These are phyloP conservation scores for Paradendryphiella salina DNA, from an alignment of 2,329 filamentous ascomycete genomes.

Conservation along the genomic window DNA sequence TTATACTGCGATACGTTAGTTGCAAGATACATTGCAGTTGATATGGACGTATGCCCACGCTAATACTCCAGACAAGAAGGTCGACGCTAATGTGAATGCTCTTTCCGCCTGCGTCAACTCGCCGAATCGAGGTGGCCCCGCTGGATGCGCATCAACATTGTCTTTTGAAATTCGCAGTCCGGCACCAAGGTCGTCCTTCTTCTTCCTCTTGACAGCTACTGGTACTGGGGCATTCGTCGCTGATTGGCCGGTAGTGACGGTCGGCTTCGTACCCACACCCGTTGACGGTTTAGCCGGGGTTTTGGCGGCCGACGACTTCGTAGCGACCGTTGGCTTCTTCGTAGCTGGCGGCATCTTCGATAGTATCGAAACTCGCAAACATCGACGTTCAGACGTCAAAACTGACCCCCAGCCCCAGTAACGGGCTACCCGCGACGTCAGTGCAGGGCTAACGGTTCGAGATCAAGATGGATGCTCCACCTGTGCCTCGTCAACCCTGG, in stretches of 20 bases:
- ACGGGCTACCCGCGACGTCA: constrained; percentile 25
- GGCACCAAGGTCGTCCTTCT: constrained; percentile 47
- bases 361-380: constrained; percentile 3
- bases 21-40: not conserved
- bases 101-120: constrained; percentile 54
- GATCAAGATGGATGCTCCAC: constrained; percentile 32
- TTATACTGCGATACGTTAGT: constrained; percentile 49
- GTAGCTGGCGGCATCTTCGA: constrained; percentile 30
- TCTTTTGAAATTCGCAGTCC: constrained; percentile 51
- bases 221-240: constrained; percentile 19
- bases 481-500: constrained; percentile 28
- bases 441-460: constrained; percentile 23
- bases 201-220: constrained; percentile 37
- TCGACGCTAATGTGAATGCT: constrained; percentile 55
- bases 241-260: constrained; percentile 8
- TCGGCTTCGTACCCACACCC: not conserved
- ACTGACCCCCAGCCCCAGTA: constrained; percentile 3
- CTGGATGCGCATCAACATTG: constrained; percentile 48
- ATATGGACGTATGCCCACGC: constrained; percentile 41
- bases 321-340: constrained; percentile 22
- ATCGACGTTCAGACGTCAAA: constrained; percentile 12
- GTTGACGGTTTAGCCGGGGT: not conserved
- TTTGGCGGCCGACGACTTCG: constrained; percentile 7
- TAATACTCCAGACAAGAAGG: constrained; percentile 55
- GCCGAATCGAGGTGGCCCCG: constrained; percentile 52